These are phyloP conservation scores for Lagerstroemia speciosa DNA, from an alignment of 345 rosid species.

Conservation along the genomic window DNA sequence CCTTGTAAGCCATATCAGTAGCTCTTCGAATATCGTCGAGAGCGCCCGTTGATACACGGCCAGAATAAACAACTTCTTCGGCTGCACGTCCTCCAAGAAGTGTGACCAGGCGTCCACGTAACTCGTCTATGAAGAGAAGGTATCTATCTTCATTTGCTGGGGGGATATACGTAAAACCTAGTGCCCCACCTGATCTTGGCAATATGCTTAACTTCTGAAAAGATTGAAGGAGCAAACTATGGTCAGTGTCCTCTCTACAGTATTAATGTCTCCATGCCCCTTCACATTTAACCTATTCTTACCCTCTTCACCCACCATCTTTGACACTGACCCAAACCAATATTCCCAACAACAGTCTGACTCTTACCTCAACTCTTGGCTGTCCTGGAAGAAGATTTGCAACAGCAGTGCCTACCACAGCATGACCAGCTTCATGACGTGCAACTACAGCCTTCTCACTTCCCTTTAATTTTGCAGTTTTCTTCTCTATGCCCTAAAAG, in stretches of 20 bases:
- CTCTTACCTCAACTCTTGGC: constrained; percentile 82
- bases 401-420: constrained; percentile 91
- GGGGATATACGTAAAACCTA: constrained; percentile 84
- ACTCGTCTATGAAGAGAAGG: constrained; percentile 87
- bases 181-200: constrained; percentile 96
- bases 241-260: no score
- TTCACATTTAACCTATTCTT: background rate
- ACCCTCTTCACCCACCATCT: background rate
- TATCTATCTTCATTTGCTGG: constrained; percentile 69
- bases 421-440: constrained; percentile 98
- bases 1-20: constrained; percentile 96
- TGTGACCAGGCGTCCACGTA: constrained; percentile 91
- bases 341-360: no score
- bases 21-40: constrained; percentile 93
- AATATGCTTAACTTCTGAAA: constrained; percentile 87
- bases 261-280: background rate
- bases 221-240: background rate
- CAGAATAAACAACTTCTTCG: constrained; percentile 82
- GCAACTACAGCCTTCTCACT: constrained; percentile 93
- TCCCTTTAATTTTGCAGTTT: constrained; percentile 80
- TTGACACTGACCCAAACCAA: no score
- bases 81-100: constrained; percentile 99
- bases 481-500: constrained; percentile 95
- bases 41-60: constrained; percentile 91
- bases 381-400: constrained; percentile 86